Base-by-base conservation (phyloP, 108 stramenopile genomes). In the Seminavis robusta region DNA sequence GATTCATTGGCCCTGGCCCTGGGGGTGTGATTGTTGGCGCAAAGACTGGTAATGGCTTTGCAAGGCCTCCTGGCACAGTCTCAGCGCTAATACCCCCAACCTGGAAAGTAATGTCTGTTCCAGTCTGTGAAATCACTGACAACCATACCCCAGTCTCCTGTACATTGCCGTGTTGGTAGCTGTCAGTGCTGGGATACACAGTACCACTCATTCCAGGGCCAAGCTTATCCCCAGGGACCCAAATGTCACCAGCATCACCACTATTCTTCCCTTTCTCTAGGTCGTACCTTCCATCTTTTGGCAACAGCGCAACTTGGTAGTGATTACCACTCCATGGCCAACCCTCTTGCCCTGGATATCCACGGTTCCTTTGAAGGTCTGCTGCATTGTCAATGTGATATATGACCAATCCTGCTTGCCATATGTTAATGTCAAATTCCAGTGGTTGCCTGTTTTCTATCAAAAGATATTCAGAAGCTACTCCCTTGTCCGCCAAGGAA, bases 401-500 rank as follows among this genome's bases (percentile, higher is more conserved):
- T 10, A 79, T 71, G 0, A 67, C 60, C 9, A 79, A 10, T 19
- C 73, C 73, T 3, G 81, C 79, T 13, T 46, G 19, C 85, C 85
- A 1, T 9, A 80, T 38, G 30, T 61, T 36, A 2, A 39, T 41
- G 47, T 74, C 79, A 32, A 61, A 78, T 11, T 63, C 61, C 3
- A 67, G n/a, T 21, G 79, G 75, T 50, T 73, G 75, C 42, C 83
- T 53, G 46, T 76, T 76, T 61, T 84, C 83, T 40, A 84, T 77
- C 40, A 84, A 38, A 7, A 84, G 59, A 23, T 27, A 7, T 10
- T 50, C 16, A 16, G 56, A 52, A 0, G 40, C 29, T n/a, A n/a
- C n/a, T n/a, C n/a, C n/a, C 20, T 49, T 34, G 51, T 58, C 84
- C 21, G 72, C 74, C 2, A 38, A 31, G 5, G 49, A 21, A 34